Evolutionary conservation across 352 stramenopile species (phyloP).

Genomic region (Globisporangium iwayamae): DNA sequence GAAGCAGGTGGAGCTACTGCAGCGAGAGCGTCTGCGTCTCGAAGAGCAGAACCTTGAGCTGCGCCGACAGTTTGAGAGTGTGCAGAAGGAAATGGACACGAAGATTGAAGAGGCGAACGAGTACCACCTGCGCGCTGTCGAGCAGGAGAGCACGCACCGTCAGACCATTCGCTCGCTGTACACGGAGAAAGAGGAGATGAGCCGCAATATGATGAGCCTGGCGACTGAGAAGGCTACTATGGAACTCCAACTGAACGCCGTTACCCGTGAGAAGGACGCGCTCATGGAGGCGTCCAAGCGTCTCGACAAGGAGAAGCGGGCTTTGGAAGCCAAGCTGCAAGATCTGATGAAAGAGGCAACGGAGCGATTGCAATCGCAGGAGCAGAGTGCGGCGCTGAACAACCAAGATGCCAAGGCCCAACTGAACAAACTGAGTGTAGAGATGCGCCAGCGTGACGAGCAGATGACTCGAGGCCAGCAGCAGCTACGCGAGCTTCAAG

Average conservation of each 20-base stretch:
- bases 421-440: constrained; percentile 32
- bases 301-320: constrained; percentile 50
- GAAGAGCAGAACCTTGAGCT: constrained; percentile 62
- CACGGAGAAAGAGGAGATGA: constrained; percentile 64
- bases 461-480: constrained; percentile 44
- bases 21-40: constrained; percentile 46
- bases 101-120: constrained; percentile 50
- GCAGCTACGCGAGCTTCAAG: constrained; percentile 33
- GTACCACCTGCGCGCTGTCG: constrained; percentile 31
- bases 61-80: constrained; percentile 37
- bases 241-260: constrained; percentile 41
- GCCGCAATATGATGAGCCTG: constrained; percentile 38
- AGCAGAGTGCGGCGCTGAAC: constrained; percentile 36
- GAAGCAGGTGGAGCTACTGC: constrained; percentile 52
- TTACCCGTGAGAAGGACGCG: constrained; percentile 31
- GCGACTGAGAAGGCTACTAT: constrained; percentile 48
- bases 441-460: constrained; percentile 41
- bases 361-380: constrained; percentile 42
- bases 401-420: constrained; percentile 42
- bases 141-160: constrained; percentile 51
- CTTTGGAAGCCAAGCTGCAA: constrained; percentile 44
- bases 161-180: constrained; percentile 44
- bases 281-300: constrained; percentile 28
- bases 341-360: constrained; percentile 47
- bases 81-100: constrained; percentile 33